Evolutionary conservation across 305 asterid genomes (phyloP).

Genomic region (Solanum hybrid): DNA sequence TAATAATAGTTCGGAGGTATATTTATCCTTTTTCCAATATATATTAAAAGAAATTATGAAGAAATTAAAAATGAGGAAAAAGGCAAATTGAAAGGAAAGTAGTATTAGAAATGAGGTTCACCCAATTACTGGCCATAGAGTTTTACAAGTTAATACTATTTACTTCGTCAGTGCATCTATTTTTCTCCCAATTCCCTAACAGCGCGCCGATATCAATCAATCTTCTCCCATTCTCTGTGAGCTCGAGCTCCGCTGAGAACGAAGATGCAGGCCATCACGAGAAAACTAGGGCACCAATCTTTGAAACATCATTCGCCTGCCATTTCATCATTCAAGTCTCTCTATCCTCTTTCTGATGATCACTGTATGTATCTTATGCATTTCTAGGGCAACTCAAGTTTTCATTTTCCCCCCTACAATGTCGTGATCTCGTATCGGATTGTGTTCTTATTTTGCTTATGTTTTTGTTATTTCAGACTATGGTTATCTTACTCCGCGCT

Average conservation of each 20-base stretch:
- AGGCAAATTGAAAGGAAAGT: neutral
- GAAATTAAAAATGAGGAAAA: neutral
- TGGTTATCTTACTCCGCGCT: slow-evolving; percentile 54
- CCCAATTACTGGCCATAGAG: neutral
- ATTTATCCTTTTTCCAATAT: neutral
- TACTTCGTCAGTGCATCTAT: neutral
- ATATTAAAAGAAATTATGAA: neutral
- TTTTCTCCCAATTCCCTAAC: neutral
- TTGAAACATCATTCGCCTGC: slow-evolving; percentile 22
- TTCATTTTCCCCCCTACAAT: too few relatives aligned
- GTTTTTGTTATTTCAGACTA: slow-evolving; percentile 33
- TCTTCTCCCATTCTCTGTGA: neutral
- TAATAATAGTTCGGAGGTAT: too few relatives aligned
- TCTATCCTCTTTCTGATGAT: slow-evolving; percentile 29
- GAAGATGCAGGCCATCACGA: slow-evolving; percentile 58
- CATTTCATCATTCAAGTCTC: slow-evolving; percentile 36
- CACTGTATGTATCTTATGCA: slow-evolving; percentile 33
- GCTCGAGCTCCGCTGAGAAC: slow-evolving; percentile 9
- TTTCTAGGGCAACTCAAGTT: slow-evolving; percentile 22
- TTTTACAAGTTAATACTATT: neutral
- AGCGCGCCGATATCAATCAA: neutral
- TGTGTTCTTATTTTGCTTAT: neutral
- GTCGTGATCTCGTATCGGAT: neutral
- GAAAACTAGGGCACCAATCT: slow-evolving; percentile 48
- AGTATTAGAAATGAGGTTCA: neutral